A percentile compares a stretch with the other conserved stretches of the same genome.
Evolutionary conservation across 306 rosid species (phyloP).

Genomic region (Cicer judaicum): DNA sequence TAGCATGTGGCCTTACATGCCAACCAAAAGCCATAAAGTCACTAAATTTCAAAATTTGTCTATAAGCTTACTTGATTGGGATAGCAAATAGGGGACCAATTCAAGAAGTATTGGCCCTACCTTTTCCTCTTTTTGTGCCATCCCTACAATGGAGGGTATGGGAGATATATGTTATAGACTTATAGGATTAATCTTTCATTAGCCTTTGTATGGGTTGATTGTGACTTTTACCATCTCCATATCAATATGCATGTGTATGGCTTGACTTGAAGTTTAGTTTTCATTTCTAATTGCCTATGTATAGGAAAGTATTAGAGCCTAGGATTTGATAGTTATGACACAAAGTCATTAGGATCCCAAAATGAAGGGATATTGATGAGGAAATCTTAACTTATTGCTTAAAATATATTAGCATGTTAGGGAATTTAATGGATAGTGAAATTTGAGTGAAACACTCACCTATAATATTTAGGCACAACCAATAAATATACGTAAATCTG

Average conservation of each 20-base stretch:
- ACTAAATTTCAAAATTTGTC: constrained; percentile 16
- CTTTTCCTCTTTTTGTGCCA: constrained; percentile 20
- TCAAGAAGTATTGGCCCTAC: constrained; percentile 30
- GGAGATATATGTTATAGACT: neutral
- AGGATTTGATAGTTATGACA: constrained; percentile 15
- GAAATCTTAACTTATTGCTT: neutral
- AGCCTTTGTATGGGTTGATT: neutral
- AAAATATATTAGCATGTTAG: neutral
- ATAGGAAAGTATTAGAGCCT: neutral
- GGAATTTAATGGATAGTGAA: too few species aligned
- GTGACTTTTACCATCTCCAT: constrained; percentile 33
- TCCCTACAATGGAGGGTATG: constrained; percentile 25
- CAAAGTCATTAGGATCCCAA: neutral
- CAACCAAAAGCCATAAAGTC: constrained; percentile 48
- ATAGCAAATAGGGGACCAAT: constrained; percentile 49
- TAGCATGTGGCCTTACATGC: constrained; percentile 43
- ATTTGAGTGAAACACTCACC: too few species aligned
- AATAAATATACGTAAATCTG: too few species aligned
- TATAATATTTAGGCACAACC: too few species aligned
- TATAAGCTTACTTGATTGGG: constrained; percentile 43
- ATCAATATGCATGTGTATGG: constrained; percentile 22
- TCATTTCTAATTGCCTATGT: neutral
- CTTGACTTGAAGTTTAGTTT: neutral
- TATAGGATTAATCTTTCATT: constrained; percentile 10
- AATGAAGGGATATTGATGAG: constrained; percentile 1